These are phyloP conservation scores for Lyophyllum atratum DNA, from an alignment of 768 basidiomycete genomes.

Conservation along the genomic window DNA sequence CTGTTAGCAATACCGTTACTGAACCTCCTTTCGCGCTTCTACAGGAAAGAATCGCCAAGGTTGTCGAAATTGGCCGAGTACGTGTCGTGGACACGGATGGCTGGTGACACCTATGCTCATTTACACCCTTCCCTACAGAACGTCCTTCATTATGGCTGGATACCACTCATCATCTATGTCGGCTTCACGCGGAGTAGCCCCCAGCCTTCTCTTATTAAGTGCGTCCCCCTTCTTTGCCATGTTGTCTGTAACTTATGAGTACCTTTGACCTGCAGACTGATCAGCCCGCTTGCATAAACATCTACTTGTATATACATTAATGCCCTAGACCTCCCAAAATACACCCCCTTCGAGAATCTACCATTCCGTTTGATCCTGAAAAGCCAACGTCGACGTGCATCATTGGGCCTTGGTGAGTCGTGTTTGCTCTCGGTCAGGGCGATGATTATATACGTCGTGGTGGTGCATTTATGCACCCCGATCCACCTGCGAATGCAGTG, in stretches of 20 bases:
- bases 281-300: slow-evolving; percentile 84
- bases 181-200: slow-evolving; percentile 93
- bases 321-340: slow-evolving; percentile 22
- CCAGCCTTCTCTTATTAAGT: slow-evolving; percentile 96
- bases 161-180: slow-evolving; percentile 94
- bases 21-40: background rate
- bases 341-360: slow-evolving; percentile 11
- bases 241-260: slow-evolving; percentile 8
- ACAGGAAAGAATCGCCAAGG: slow-evolving; percentile 82
- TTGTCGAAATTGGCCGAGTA: slow-evolving; percentile 82
- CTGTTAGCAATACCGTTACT: background rate
- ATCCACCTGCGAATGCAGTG: slow-evolving; percentile 20
- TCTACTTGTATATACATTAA: slow-evolving; percentile 28
- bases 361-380: background rate
- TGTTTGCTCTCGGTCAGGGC: slow-evolving; percentile 12
- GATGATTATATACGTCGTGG: slow-evolving; percentile 73
- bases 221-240: slow-evolving; percentile 31
- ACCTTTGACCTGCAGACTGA: slow-evolving; percentile 58
- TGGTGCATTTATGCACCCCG: slow-evolving; percentile 47
- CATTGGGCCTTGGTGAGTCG: slow-evolving; percentile 17
- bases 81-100: slow-evolving; percentile 26
- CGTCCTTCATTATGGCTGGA: slow-evolving; percentile 92
- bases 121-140: slow-evolving; percentile 52
- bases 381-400: background rate
- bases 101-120: slow-evolving; percentile 5